Conservation (phyloP, 2,329 filamentous ascomycete genomes). For the Ampelomyces quisqualis region DNA sequence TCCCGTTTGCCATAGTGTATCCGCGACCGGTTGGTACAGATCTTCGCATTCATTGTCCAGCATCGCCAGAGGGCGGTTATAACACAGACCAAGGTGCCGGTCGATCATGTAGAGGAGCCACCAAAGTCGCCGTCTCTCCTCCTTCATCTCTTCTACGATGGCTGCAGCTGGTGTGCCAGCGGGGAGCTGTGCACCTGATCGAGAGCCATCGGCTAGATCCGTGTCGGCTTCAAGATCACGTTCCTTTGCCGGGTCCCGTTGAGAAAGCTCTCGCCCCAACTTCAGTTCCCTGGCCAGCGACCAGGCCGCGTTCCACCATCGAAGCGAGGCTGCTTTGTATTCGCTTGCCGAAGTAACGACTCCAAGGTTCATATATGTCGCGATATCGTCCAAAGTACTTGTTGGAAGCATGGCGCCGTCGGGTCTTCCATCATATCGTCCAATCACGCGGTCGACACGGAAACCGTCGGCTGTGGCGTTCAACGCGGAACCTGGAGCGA, state of each 20-base stretch:
- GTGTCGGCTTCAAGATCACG: conserved; percentile 38
- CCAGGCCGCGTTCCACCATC: conserved; percentile 96
- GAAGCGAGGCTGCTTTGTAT: conserved; percentile 75
- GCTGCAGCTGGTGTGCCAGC: conserved; percentile 37
- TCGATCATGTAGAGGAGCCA: conserved; percentile 89
- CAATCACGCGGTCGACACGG: conserved; percentile 66
- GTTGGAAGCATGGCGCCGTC: conserved; percentile 53
- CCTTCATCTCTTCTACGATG: conserved; percentile 57
- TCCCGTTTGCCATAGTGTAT: conserved; percentile 80
- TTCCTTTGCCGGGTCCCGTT: conserved; percentile 51
- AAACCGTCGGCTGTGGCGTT: conserved; percentile 78
- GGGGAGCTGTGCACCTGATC: conserved; percentile 25
- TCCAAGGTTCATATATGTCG: conserved; percentile 86
- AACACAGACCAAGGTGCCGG: conserved; percentile 81
- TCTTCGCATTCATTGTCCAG: conserved; percentile 80
- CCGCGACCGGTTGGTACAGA: conserved; percentile 80
- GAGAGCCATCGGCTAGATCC: conserved; percentile 37
- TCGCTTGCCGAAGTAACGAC: conserved; percentile 90
- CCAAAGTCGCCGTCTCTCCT: conserved; percentile 87
- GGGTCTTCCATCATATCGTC: conserved; percentile 48
- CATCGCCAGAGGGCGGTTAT: conserved; percentile 83
- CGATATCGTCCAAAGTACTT: conserved; percentile 80
- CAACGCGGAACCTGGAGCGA: conserved; percentile 56
- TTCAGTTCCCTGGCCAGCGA: conserved; percentile 83
- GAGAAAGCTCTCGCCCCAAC: conserved; percentile 78